Evolutionary conservation across 495 filamentous ascomycete species (phyloP).

Genomic region (Xylaria castorea): DNA sequence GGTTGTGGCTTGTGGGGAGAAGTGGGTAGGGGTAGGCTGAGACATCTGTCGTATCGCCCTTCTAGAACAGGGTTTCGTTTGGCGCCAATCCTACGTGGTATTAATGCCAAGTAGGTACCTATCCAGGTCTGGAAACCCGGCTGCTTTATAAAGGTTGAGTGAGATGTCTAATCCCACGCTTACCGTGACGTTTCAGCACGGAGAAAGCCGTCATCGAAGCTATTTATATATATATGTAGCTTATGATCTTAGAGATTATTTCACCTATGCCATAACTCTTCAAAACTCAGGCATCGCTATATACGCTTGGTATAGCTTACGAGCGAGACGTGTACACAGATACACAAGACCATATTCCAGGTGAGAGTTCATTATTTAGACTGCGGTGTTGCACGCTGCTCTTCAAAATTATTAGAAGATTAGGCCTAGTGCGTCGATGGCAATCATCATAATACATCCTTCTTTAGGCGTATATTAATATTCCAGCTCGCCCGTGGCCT

Average conservation of each 20-base stretch:
- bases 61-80: neutral
- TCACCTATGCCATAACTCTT: neutral
- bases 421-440: neutral
- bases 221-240: neutral
- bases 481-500: neutral
- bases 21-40: no score
- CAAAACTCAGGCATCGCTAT: neutral
- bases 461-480: neutral
- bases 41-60: neutral
- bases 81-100: neutral
- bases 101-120: conserved; percentile 1
- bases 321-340: neutral
- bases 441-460: neutral
- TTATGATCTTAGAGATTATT: neutral
- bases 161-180: neutral
- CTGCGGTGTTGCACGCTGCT: neutral
- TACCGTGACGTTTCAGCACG: neutral
- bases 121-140: neutral
- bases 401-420: neutral
- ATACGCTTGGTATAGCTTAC: neutral
- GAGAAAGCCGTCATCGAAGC: neutral
- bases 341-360: neutral
- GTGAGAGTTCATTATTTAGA: neutral
- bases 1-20: no score
- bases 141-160: neutral